A percentile compares a stretch with the other conserved stretches of the same genome.
Evolutionary conservation across 2,329 filamentous ascomycete genomes (phyloP).

Genomic region (Colletotrichum euphorbiae): DNA sequence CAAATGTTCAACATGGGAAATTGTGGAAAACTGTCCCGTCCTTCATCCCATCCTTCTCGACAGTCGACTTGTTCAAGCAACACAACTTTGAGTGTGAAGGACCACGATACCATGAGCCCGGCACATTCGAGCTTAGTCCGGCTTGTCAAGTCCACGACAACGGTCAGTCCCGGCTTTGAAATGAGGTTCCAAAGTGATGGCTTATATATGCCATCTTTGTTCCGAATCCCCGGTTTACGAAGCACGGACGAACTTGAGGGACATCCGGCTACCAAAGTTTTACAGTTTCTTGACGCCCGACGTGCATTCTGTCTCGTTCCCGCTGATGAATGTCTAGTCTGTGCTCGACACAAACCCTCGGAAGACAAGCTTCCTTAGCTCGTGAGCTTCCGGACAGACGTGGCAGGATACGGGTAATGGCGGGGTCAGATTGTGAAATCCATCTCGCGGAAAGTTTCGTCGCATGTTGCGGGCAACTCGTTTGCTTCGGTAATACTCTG

Average conservation of each 20-base stretch:
- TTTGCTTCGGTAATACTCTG: background rate
- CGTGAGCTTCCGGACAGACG: background rate
- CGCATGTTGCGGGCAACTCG: background rate
- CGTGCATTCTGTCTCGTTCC: background rate
- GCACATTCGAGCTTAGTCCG: no score
- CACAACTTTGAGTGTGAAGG: no score
- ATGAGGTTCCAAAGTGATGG: background rate
- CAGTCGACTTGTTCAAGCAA: background rate
- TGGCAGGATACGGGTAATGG: background rate
- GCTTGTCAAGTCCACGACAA: no score
- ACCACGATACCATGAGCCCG: no score
- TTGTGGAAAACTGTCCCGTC: background rate
- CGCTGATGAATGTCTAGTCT: background rate
- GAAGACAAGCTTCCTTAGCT: background rate
- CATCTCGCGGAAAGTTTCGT: background rate
- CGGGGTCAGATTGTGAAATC: background rate
- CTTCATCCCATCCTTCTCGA: background rate
- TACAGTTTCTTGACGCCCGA: background rate
- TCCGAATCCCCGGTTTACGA: background rate
- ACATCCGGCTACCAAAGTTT: slow-evolving; percentile 8
- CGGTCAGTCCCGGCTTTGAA: no score
- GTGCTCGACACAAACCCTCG: background rate
- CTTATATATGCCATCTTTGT: background rate
- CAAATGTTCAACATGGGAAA: background rate
- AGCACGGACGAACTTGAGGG: slow-evolving; percentile 10